These are phyloP conservation scores for Hydnomerulius pinastri DNA, from an alignment of 768 basidiomycete species.

Conservation along the genomic window DNA sequence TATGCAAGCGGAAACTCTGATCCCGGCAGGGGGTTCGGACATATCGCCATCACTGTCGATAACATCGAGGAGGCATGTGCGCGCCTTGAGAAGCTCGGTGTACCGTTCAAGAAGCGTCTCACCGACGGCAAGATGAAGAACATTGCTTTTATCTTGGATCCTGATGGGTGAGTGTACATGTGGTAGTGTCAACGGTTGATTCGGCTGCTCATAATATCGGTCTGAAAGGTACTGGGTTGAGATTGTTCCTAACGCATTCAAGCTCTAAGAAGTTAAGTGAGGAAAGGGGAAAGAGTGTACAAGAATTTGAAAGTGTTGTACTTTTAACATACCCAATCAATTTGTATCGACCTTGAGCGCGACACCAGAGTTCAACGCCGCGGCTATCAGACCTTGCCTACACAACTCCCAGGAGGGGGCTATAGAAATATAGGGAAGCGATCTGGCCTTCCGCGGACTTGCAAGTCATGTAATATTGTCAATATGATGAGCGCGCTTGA, in stretches of 20 bases:
- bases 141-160: constrained; percentile 85
- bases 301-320: neutral
- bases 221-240: constrained; percentile 63
- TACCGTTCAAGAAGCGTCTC: constrained; percentile 85
- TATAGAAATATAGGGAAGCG: no score
- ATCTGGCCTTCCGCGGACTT: no score
- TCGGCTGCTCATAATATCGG: neutral
- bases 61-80: constrained; percentile 82
- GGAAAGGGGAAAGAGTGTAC: neutral
- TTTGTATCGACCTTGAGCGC: neutral
- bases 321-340: constrained; percentile 3
- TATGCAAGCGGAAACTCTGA: constrained; percentile 88
- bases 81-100: constrained; percentile 77
- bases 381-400: no score
- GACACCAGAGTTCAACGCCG: no score
- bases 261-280: constrained; percentile 18
- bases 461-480: no score
- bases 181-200: neutral
- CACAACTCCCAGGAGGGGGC: no score
- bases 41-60: constrained; percentile 85
- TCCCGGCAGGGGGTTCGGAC: constrained; percentile 77
- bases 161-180: constrained; percentile 64
- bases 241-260: constrained; percentile 42
- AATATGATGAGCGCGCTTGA: no score
- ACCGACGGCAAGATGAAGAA: constrained; percentile 84